Evolutionary conservation across 2,329 filamentous ascomycete genomes (phyloP), one percentile per base, ranked within the genome.

Genomic region (Pseudonectria foliicola): DNA sequence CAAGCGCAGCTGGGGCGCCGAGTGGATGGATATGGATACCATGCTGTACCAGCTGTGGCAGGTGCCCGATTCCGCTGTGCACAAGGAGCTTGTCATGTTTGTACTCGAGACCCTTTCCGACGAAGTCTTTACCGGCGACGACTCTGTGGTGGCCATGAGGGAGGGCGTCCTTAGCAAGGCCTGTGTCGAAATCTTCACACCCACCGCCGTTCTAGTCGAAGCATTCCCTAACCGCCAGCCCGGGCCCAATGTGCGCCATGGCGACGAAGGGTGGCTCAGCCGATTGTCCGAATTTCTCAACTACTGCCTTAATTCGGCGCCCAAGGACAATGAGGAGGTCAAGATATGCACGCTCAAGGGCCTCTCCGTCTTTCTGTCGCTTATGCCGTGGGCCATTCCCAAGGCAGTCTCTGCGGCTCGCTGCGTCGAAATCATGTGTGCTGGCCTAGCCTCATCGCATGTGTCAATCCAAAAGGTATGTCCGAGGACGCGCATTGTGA

Each of bases 1-100:
- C 27, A 96, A 96, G 67, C 77, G 90, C 51, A 85, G 79, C 55
- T 98, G 92, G 92, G 86, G 75, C n/a, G 71, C 77, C 23, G 84
- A 92, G 42, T 98, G 93, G 92, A 80, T 84, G 68, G 80, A 93
- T 55, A 95, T 98, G 90, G 93, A 98, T 58, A 66, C 79, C 44
- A 72, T 85, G 54, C 72, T 98, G 36, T 76, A 89, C 29, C 75
- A 79, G 51, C 70, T 96, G 13, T 98, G 92, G 92, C 81, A 88
- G 57, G 60, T 72, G 12, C 70, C 70, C 13, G 73, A 77, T 44
- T 74, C 74, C 16, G 62, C 71, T 23, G 73, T 74, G 7, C 75
- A 81, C 57, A 92, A 93, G 61, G 84, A 92, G 56, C 75, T 96
- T 36, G 89, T 95, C 23, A 72, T 98, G 24, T 83, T 82, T 40